Base-by-base conservation (phyloP, 345 rosid species). In the Combretum micranthum region DNA sequence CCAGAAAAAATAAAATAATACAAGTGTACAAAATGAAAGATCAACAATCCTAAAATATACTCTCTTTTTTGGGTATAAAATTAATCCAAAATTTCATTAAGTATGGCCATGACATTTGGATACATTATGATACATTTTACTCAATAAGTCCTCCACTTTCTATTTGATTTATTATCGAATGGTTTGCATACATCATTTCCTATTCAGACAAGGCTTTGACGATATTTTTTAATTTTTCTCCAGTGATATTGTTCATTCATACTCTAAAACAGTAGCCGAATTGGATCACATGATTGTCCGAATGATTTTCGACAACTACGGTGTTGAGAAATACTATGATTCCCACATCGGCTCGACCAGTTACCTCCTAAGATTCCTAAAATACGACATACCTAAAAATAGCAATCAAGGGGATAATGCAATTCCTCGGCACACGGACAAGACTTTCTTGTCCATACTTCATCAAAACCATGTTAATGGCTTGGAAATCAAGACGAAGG, bases 381-480 rank as follows among this genome's bases (percentile, higher is more conserved):
- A 76, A 44, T 80, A 80, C 23, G 48, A 54, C 48, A 71, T 23
- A 13, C 67, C 77, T 1, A 51, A 22, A 19, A 14, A 46, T 8
- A 52, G 37, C 15, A 42, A 59, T 12, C 62, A 75, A 15, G 37
- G 56, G 13, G 44, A 72, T 13, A 22, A 61, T 13, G 79, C 72
- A 2, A 49, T 72, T 8, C 55, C 49, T 23, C 46, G 75, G 22
- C 81, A 75, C 43, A 68, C 76, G 0, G 81, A 76, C 52, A 73
- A 68, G 64, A 68, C 71, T 59, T 57, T 72, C 19, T 32, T 75
- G 4, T 66, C 80, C 12, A 69, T 76, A n/a, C 67, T 79, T 48
- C 69, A 63, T 61, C 81, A 75, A 55, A 79, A 73, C 47, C 57
- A 66, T n/a, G 66, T 79, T 4, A 67, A 53, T 18, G 81, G 80